These are phyloP conservation scores for Scutellaria minor DNA, from an alignment of 257 asterid genomes.

Conservation along the genomic window DNA sequence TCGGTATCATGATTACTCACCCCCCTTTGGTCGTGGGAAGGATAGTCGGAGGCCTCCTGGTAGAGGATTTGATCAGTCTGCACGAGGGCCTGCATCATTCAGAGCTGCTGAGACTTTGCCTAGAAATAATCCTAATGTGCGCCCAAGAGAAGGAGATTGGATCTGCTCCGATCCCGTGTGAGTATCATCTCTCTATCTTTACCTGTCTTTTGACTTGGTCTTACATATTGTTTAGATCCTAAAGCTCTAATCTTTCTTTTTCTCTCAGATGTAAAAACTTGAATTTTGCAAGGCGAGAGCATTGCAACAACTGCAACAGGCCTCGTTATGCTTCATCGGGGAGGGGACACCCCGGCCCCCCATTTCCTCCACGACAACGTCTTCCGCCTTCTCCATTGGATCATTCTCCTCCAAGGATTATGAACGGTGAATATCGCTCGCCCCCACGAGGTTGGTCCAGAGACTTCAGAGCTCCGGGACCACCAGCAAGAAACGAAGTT, in stretches of 20 bases:
- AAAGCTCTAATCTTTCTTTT: not conserved
- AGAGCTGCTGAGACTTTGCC: slow-evolving; percentile 62
- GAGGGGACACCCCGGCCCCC: slow-evolving; percentile 64
- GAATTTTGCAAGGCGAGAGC: slow-evolving; percentile 90
- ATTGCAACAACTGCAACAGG: slow-evolving; percentile 86
- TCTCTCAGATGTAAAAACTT: slow-evolving; percentile 76
- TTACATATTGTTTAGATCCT: not conserved
- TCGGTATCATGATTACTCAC: slow-evolving; percentile 71
- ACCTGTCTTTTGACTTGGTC: slow-evolving; percentile 16
- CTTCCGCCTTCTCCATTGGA: slow-evolving; percentile 51
- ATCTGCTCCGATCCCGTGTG: slow-evolving; percentile 82
- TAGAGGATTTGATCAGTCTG: slow-evolving; percentile 67
- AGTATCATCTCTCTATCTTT: slow-evolving; percentile 37
- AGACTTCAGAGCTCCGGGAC: slow-evolving; percentile 65
- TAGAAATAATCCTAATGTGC: slow-evolving; percentile 85
- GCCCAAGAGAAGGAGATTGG: slow-evolving; percentile 96
- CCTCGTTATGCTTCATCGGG: slow-evolving; percentile 60
- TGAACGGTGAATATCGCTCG: slow-evolving; percentile 65
- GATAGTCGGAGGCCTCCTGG: slow-evolving; percentile 60
- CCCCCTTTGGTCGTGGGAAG: slow-evolving; percentile 66
- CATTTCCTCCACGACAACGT: slow-evolving; percentile 54
- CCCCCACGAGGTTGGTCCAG: slow-evolving; percentile 85
- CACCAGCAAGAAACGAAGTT: slow-evolving; percentile 60
- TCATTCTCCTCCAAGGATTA: slow-evolving; percentile 62
- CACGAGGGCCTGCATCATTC: slow-evolving; percentile 59